These are phyloP conservation scores for Anethum foeniculum DNA, from an alignment of 140 eudicot species.

Conservation along the genomic window DNA sequence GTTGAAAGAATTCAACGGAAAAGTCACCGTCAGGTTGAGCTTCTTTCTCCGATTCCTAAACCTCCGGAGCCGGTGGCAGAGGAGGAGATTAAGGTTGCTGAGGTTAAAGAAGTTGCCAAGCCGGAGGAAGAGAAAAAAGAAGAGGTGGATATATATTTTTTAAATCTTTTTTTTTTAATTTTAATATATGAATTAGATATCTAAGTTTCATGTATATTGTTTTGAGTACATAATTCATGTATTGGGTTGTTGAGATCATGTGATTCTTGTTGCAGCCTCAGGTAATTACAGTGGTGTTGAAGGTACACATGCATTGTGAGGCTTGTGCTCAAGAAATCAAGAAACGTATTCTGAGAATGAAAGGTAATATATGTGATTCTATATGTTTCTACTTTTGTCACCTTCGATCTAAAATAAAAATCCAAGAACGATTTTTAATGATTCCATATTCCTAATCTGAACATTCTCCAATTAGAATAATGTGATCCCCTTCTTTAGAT, in stretches of 20 bases:
- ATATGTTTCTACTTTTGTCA: conserved; percentile 6
- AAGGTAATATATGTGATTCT: conserved; percentile 47
- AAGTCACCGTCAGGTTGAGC: conserved; percentile 65
- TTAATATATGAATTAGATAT: background rate
- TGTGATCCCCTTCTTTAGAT: conserved; percentile 17
- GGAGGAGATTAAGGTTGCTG: conserved; percentile 21
- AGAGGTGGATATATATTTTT: background rate
- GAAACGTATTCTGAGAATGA: conserved; percentile 69
- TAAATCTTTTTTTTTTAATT: background rate
- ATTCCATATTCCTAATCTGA: conserved; percentile 26
- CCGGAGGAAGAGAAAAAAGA: conserved; percentile 36
- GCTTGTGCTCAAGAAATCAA: conserved; percentile 95
- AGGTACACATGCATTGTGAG: conserved; percentile 96
- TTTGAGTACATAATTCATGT: background rate
- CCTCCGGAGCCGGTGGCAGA: background rate
- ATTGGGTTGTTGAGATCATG: conserved; percentile 16
- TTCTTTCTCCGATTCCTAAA: conserved; percentile 42
- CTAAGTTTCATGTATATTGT: too few species aligned
- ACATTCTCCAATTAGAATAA: conserved; percentile 20
- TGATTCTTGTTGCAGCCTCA: conserved; percentile 45
- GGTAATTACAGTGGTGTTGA: conserved; percentile 62
- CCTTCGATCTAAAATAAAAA: conserved; percentile 6
- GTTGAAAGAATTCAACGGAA: conserved; percentile 49
- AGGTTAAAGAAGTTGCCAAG: conserved; percentile 30
- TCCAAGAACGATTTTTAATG: background rate